These are phyloP conservation scores for Stagonosporopsis cucurbitacearum DNA, from an alignment of 2,329 filamentous ascomycete genomes.

Conservation along the genomic window DNA sequence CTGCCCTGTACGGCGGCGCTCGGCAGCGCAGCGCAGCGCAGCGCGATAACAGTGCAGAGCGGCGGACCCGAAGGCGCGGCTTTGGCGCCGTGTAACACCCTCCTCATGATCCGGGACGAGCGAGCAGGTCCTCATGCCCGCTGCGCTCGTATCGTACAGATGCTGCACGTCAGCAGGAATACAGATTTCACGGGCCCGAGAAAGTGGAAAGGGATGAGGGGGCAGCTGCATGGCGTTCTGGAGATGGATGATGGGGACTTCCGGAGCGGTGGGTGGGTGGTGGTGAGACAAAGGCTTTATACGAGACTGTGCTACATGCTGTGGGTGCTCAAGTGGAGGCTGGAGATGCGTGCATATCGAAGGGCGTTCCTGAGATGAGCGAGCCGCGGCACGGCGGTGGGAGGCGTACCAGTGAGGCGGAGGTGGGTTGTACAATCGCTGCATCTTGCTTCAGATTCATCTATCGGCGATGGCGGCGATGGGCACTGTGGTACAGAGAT, in stretches of 20 bases:
- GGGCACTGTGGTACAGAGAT: conserved; percentile 11
- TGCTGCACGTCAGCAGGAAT: conserved; percentile 20
- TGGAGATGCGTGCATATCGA: not conserved
- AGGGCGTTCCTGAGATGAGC: not conserved
- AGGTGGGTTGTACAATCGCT: conserved; percentile 7
- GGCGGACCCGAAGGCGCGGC: conserved; percentile 1
- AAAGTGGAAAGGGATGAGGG: conserved; percentile 8
- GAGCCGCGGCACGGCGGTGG: not conserved
- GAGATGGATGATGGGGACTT: conserved; percentile 1
- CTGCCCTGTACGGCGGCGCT: not conserved
- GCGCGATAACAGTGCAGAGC: not conserved
- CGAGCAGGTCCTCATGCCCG: conserved; percentile 9
- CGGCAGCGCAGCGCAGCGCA: not conserved
- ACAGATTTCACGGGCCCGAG: conserved; percentile 10
- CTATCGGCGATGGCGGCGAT: conserved; percentile 6
- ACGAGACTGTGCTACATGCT: conserved; percentile 11
- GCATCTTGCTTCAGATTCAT: conserved; percentile 8
- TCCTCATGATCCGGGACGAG: conserved; percentile 5
- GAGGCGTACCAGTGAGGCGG: not conserved
- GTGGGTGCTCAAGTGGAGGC: conserved; percentile 12
- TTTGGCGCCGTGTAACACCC: conserved; percentile 13
- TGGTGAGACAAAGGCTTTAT: conserved; percentile 17
- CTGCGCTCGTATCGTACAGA: conserved; percentile 14
- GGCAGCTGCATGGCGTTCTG: conserved; percentile 23
- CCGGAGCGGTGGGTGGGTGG: conserved; percentile 6